Percentiles rank a stretch among this genome's conserved stretches.
These are phyloP conservation scores for Neospora caninum DNA, from an alignment of 169 alveolate species.

Conservation along the genomic window DNA sequence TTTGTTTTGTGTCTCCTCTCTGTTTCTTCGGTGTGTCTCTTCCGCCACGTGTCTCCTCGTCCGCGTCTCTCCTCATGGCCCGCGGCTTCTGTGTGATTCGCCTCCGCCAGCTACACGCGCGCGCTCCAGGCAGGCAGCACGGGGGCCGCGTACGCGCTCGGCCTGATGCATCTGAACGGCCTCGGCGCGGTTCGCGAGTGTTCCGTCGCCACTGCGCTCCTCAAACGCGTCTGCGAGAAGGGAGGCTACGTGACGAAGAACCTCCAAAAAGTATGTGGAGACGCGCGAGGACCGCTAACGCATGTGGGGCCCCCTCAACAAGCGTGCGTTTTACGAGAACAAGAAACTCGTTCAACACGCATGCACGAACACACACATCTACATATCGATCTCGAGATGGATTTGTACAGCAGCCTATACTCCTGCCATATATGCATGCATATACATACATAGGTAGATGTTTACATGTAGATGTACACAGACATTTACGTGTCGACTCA, in stretches of 20 bases:
- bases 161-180: constrained; percentile 76
- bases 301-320: no score
- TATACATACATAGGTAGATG: not conserved
- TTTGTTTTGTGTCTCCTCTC: no score
- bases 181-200: constrained; percentile 76
- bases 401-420: not conserved
- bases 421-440: not conserved
- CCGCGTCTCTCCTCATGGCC: no score
- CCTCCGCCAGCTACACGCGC: constrained; percentile 51
- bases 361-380: not conserved
- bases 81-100: no score
- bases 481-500: not conserved
- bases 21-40: no score
- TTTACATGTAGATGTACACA: not conserved
- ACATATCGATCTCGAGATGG: not conserved
- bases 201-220: constrained; percentile 69
- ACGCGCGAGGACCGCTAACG: not conserved
- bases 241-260: constrained; percentile 70
- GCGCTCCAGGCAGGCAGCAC: constrained; percentile 77
- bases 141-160: constrained; percentile 76
- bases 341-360: not conserved
- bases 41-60: no score
- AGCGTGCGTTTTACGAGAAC: no score
- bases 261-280: constrained; percentile 53
- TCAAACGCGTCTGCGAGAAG: constrained; percentile 74